Base-by-base conservation (phyloP, 2,329 filamentous ascomycete genomes). In the Nemania diffusa region DNA sequence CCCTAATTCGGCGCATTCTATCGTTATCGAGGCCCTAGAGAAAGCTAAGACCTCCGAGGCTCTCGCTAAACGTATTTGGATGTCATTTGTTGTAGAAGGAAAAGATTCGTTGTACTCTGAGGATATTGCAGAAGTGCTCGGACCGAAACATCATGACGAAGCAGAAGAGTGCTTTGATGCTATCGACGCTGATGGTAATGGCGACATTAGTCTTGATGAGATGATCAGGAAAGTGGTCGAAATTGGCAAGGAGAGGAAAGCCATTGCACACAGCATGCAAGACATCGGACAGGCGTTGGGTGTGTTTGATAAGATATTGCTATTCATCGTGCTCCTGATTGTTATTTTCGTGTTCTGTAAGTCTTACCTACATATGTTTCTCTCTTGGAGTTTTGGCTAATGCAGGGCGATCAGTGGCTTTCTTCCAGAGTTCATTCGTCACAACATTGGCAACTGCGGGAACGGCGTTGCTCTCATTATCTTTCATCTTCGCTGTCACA, bases 1-100 rank as follows among this genome's bases (percentile, higher is more conserved):
- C 79, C 91, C 93, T 15, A 95, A 92, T 75, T 92, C 94, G 5
- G 90, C 94, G 0, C 94, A 97, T 78, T 96, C 93, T 0, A 89
- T 98, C 56, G 93, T 98, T 5, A 85, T 97, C 13, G 90, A 97
- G 77, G 96, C 95, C 8, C 84, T 98, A 34, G 94, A 97, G 79
- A 95, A 93, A 81, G 89, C 88, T 50, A 85, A 87, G 67, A 92
- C 93, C 6, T 93, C 94, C 0, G 94, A 98, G 78, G 96, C 96
- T n/a, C 83, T 98, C 65, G 94, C 93, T n/a, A 91, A 89, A 72
- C 91, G 96, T 75, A 91, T 98, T 69, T 98, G 96, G 96, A 97
- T 97, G 93, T 97, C 94, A 0, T 97, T 97, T 77, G 96, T 97
- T 1, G 89, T 96, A 3, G 95, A 98, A 79, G 94, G 93, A 73